Conservation (phyloP, 2,329 filamentous ascomycete genomes). For the Gnomoniopsis sp. region DNA sequence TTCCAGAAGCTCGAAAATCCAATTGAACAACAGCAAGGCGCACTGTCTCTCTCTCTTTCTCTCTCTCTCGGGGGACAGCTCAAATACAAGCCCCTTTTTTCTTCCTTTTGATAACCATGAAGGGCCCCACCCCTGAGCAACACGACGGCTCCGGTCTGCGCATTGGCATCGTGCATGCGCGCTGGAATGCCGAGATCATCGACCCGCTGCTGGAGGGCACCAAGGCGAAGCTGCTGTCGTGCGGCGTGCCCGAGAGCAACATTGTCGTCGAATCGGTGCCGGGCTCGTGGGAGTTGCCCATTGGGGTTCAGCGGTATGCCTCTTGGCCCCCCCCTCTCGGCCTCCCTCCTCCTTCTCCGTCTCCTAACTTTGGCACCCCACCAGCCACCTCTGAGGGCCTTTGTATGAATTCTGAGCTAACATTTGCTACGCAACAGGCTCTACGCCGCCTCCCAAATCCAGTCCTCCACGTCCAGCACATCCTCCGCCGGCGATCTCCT, state of each 20-base stretch:
- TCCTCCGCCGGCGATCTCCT: conserved; percentile 72
- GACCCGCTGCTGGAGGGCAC: conserved; percentile 78
- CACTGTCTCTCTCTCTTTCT: background rate
- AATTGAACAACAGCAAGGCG: too few relatives aligned
- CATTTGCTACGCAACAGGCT: conserved; percentile 35
- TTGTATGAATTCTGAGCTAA: conserved; percentile 40
- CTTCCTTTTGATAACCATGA: conserved; percentile 30
- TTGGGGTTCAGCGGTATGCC: conserved; percentile 79
- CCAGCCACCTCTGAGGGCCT: conserved; percentile 21
- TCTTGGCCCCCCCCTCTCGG: background rate
- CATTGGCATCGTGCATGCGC: conserved; percentile 91
- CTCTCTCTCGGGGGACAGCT: too few relatives aligned
- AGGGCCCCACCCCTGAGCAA: conserved; percentile 54
- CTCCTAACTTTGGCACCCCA: too few relatives aligned
- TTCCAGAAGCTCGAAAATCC: too few relatives aligned
- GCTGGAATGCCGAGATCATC: conserved; percentile 92
- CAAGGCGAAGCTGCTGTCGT: conserved; percentile 70
- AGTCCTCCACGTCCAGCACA: conserved; percentile 61
- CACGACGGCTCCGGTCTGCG: conserved; percentile 72
- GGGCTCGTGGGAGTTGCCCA: conserved; percentile 90
- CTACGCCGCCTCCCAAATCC: conserved; percentile 82
- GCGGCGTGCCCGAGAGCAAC: conserved; percentile 82
- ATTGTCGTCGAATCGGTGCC: conserved; percentile 88
- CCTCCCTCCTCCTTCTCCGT: conserved; percentile 5
- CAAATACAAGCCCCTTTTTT: background rate